Conservation (phyloP, 176 grass and related monocot species). For the Aegilops bicornis region DNA sequence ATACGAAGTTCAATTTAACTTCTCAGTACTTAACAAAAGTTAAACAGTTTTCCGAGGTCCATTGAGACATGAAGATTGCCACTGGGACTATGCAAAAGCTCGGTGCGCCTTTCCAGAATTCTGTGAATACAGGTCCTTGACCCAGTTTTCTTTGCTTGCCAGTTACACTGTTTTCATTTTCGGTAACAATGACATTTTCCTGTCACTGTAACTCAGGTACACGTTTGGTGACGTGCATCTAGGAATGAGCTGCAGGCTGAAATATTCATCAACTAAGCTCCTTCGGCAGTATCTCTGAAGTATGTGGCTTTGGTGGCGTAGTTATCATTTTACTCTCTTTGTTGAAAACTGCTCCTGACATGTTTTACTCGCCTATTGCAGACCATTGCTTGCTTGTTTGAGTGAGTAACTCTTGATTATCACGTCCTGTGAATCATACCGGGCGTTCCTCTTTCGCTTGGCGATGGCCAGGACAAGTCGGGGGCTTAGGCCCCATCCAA, state of each 20-base stretch:
- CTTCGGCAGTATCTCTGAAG: conserved; percentile 73
- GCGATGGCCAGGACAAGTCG: not conserved
- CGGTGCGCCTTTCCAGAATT: conserved; percentile 87
- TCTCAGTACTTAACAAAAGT: conserved; percentile 20
- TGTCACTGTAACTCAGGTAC: conserved; percentile 55
- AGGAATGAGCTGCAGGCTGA: conserved; percentile 89
- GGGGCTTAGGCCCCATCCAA: not conserved
- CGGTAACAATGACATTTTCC: not conserved
- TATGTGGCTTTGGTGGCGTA: conserved; percentile 19
- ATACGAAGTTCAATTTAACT: not conserved
- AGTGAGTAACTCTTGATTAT: not conserved
- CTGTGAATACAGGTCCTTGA: conserved; percentile 90
- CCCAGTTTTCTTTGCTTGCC: not conserved
- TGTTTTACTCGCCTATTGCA: conserved; percentile 12
- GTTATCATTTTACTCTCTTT: not conserved
- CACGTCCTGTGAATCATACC: not conserved
- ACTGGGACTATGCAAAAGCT: conserved; percentile 96
- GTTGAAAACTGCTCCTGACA: not conserved
- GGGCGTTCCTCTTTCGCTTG: not conserved
- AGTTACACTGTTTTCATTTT: not conserved
- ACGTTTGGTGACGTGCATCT: conserved; percentile 90
- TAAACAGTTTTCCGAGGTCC: conserved; percentile 72
- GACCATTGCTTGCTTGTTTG: not conserved
- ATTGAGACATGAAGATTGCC: conserved; percentile 82
- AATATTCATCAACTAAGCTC: conserved; percentile 65